phyloP scores from a whole-genome alignment of 345 rosid genomes.

The Raphanus sativus region DNA sequence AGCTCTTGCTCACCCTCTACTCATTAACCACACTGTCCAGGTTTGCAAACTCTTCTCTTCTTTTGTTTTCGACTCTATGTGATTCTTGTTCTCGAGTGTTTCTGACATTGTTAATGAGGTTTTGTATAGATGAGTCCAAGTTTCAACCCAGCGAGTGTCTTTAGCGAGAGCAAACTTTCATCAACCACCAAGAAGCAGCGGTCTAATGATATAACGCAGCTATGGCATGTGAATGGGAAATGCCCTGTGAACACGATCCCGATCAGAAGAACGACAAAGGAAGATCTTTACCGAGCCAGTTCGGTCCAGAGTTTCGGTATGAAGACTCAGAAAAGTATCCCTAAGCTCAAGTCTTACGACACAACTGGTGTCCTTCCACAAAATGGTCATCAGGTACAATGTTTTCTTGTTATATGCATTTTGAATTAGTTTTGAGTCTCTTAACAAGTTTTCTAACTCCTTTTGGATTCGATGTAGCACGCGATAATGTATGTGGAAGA shows the following conservation, averaged over 20 bases:
- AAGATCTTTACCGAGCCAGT: conserved; percentile 57
- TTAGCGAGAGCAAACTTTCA: conserved; percentile 55
- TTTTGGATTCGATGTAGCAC: conserved; percentile 41
- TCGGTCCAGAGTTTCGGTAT: conserved; percentile 51
- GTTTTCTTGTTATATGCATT: background rate
- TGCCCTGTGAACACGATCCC: conserved; percentile 63
- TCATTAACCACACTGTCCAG: conserved; percentile 72
- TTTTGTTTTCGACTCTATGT: background rate
- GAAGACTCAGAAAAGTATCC: conserved; percentile 50
- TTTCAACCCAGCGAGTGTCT: conserved; percentile 51
- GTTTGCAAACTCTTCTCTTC: conserved; percentile 25
- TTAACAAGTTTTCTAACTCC: background rate
- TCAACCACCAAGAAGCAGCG: conserved; percentile 16
- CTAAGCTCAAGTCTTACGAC: conserved; percentile 55
- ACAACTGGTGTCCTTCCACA: conserved; percentile 63
- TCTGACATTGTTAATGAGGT: conserved; percentile 20
- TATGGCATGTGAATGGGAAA: conserved; percentile 59
- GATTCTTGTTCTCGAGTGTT: background rate
- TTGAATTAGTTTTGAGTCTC: background rate
- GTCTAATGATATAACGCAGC: conserved; percentile 42
- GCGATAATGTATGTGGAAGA: conserved; percentile 70
- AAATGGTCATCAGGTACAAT: conserved; percentile 48
- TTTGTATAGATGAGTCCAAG: conserved; percentile 53
- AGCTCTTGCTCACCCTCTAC: conserved; percentile 67
- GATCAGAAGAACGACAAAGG: conserved; percentile 52